Conservation (phyloP, 345 rosid genomes). For the Cardamine resedifolia region DNA sequence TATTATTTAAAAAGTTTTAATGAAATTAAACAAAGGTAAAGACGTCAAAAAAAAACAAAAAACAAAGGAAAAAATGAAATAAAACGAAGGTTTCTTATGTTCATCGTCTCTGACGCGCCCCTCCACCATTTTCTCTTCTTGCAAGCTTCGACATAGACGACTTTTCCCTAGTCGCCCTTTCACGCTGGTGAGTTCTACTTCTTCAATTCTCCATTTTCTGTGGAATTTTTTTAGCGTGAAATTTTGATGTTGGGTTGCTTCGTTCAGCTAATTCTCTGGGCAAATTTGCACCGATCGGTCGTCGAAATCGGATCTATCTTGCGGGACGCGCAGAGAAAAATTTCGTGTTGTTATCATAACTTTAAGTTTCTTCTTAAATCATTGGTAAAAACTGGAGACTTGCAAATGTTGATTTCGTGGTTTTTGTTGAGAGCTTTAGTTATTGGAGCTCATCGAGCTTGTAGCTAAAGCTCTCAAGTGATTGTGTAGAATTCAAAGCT, state of each 20-base stretch:
- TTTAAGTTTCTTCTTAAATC: not conserved
- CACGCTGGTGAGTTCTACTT: constrained; percentile 25
- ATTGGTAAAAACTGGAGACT: not conserved
- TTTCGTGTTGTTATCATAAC: not conserved
- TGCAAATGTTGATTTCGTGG: constrained; percentile 4
- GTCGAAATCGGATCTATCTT: constrained; percentile 20
- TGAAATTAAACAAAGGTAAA: not conserved
- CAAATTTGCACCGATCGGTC: constrained; percentile 2
- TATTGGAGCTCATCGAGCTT: constrained; percentile 2
- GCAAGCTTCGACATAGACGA: constrained; percentile 31
- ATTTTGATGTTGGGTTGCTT: constrained; percentile 27
- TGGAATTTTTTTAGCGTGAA: not conserved
- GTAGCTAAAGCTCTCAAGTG: not conserved
- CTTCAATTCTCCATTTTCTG: not conserved
- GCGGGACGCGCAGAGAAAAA: not conserved
- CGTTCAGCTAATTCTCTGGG: not conserved
- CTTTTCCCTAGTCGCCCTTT: not conserved
- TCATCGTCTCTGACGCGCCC: constrained; percentile 30
- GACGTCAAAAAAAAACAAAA: not conserved
- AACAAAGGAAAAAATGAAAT: not conserved
- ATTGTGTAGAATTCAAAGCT: constrained; percentile 20
- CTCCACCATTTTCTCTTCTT: constrained; percentile 36
- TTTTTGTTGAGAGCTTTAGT: not conserved
- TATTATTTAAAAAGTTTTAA: not conserved
- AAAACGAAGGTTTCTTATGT: constrained; percentile 28